Percentiles rank a stretch among this genome's conserved stretches.
phyloP scores from a whole-genome alignment of 768 basidiomycete species.

The Lyophyllum decastes region DNA sequence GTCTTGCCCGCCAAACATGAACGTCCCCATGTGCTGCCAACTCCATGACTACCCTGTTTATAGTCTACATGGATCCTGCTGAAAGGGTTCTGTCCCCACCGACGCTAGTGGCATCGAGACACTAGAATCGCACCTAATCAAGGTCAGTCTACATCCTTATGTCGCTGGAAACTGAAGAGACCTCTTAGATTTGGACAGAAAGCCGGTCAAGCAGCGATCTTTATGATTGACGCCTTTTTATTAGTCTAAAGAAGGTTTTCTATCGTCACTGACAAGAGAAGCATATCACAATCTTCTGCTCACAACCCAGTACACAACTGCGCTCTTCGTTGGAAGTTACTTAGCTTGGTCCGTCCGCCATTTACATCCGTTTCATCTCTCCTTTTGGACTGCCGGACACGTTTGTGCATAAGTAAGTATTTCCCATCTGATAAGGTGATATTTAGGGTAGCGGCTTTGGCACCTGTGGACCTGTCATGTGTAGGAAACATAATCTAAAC shows the following conservation, averaged over 20 bases:
- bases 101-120: not conserved
- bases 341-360: not conserved
- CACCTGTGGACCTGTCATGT: not conserved
- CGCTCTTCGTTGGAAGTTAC: not conserved
- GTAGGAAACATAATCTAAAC: not conserved
- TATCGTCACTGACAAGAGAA: not conserved
- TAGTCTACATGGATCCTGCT: not conserved
- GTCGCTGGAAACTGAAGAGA: not conserved
- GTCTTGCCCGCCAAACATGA: not conserved
- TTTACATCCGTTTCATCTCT: not conserved
- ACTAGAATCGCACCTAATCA: not conserved
- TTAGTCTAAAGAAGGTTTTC: not conserved
- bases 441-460: not conserved
- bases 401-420: not conserved
- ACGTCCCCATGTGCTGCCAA: not conserved
- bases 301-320: not conserved
- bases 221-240: not conserved
- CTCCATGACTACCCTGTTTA: not conserved
- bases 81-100: not conserved
- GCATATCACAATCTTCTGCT: not conserved
- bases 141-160: not conserved
- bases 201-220: not conserved
- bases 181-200: not conserved
- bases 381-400: not conserved
- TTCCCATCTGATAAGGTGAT: slow-evolving; percentile 1